Evolutionary conservation across 1,284 basidiomycete species (phyloP).

Genomic region (Bjerkandera adusta): DNA sequence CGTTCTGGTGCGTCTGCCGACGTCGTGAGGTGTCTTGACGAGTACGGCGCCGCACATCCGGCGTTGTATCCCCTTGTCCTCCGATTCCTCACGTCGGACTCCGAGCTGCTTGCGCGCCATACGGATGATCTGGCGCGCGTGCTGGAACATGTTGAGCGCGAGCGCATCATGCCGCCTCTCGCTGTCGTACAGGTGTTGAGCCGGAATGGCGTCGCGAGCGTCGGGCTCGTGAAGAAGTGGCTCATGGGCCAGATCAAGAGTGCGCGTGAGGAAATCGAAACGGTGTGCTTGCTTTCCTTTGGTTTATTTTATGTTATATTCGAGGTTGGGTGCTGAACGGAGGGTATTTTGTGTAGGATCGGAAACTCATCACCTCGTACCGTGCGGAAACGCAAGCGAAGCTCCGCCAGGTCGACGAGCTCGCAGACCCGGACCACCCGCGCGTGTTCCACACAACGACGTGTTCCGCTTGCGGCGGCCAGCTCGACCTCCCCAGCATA

Average conservation of each 20-base stretch:
- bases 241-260: constrained; percentile 75
- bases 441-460: constrained; percentile 92
- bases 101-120: constrained; percentile 69
- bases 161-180: constrained; percentile 83
- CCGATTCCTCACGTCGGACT: constrained; percentile 82
- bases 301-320: constrained; percentile 1
- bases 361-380: constrained; percentile 83
- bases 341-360: constrained; percentile 56
- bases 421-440: constrained; percentile 76
- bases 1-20: constrained; percentile 52
- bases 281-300: constrained; percentile 60
- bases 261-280: constrained; percentile 75
- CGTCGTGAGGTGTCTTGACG: constrained; percentile 70
- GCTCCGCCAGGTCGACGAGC: constrained; percentile 76
- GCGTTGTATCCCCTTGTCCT: constrained; percentile 89
- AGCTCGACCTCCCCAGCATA: constrained; percentile 88
- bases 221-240: constrained; percentile 91
- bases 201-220: constrained; percentile 82
- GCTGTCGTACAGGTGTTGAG: constrained; percentile 88
- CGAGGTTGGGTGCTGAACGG: constrained; percentile 8
- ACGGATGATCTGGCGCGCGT: constrained; percentile 68
- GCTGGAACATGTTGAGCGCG: constrained; percentile 75
- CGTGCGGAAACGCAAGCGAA: constrained; percentile 82
- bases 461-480: constrained; percentile 85
- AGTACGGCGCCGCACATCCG: constrained; percentile 72